phyloP scores from a whole-genome alignment of 1,284 basidiomycete species.

The Pseudozyma sp. region DNA sequence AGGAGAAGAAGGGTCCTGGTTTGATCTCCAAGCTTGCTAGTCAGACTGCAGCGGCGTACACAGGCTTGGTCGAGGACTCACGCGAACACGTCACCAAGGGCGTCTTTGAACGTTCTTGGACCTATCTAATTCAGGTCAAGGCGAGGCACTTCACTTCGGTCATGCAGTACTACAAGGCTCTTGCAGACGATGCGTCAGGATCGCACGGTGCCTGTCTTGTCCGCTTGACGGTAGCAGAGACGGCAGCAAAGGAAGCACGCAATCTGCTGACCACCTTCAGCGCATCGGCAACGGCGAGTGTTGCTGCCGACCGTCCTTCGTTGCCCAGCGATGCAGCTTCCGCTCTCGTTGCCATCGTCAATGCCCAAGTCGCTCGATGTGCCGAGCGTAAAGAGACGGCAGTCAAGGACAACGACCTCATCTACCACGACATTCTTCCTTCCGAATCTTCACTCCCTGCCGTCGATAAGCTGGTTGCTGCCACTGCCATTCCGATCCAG shows the following conservation, averaged over 20 bases:
- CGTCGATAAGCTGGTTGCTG: constrained; percentile 83
- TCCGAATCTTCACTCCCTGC: constrained; percentile 81
- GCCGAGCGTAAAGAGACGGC: constrained; percentile 81
- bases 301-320: constrained; percentile 72
- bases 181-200: constrained; percentile 80
- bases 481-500: constrained; percentile 87
- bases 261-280: constrained; percentile 79
- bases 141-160: constrained; percentile 88
- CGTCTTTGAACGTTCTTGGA: constrained; percentile 95
- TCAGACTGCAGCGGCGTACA: constrained; percentile 85
- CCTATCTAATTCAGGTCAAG: constrained; percentile 87
- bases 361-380: constrained; percentile 82
- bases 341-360: constrained; percentile 83
- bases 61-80: constrained; percentile 82
- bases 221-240: constrained; percentile 82
- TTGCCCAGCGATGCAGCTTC: constrained; percentile 87
- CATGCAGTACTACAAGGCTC: constrained; percentile 85
- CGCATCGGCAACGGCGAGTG: constrained; percentile 77
- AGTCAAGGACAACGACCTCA: constrained; percentile 92
- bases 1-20: constrained; percentile 72
- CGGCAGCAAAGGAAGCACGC: constrained; percentile 84
- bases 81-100: constrained; percentile 96
- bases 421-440: constrained; percentile 95
- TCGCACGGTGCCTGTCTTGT: constrained; percentile 89
- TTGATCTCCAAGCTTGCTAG: constrained; percentile 87